A percentile compares a stretch with the other conserved stretches of the same genome.
phyloP scores from a whole-genome alignment of 202 grass and related monocot species.

The Bolboschoenoplectus hybrid region DNA sequence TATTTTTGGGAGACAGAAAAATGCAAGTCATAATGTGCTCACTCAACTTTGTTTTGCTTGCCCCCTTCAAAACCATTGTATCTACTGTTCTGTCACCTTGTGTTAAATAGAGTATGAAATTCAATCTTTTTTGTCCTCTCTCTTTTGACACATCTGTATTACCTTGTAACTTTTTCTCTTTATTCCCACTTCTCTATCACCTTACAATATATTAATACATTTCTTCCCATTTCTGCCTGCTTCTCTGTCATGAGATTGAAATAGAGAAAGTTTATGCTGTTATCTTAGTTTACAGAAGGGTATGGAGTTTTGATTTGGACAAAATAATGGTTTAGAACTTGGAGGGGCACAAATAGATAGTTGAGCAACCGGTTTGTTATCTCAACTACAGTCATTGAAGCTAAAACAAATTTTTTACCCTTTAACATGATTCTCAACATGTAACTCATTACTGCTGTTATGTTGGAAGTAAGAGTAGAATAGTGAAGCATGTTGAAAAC shows the following conservation, averaged over 20 bases:
- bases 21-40: background rate
- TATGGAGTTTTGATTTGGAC: background rate
- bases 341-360: background rate
- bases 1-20: background rate
- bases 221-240: background rate
- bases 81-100: background rate
- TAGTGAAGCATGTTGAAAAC: background rate
- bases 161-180: background rate
- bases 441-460: background rate
- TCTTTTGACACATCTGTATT: background rate
- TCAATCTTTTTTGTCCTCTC: background rate
- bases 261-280: background rate
- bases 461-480: background rate
- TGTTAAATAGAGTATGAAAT: background rate
- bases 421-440: background rate
- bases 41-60: background rate
- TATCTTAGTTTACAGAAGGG: background rate
- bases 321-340: conserved; percentile 15
- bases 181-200: background rate
- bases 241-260: background rate
- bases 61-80: background rate
- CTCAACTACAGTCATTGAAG: background rate
- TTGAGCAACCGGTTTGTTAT: background rate
- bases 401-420: background rate
- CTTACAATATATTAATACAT: background rate